These are phyloP conservation scores for Cutaneotrichosporon sp. DNA, from an alignment of 1,284 basidiomycete species.

Conservation along the genomic window DNA sequence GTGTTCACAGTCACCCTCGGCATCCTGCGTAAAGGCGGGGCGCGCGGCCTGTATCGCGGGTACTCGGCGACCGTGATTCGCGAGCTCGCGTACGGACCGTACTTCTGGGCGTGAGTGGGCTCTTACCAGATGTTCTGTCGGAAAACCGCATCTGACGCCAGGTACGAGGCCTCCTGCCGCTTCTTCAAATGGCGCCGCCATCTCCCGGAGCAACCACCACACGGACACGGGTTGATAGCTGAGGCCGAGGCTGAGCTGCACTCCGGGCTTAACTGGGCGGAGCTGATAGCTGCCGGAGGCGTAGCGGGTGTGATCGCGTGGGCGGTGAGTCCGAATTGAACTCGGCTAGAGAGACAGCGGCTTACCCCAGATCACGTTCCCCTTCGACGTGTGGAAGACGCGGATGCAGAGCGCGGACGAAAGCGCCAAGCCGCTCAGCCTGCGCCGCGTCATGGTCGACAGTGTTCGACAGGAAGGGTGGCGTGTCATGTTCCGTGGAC, in stretches of 20 bases:
- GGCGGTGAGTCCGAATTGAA: conserved; percentile 40
- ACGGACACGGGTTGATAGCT: conserved; percentile 51
- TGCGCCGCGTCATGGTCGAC: conserved; percentile 47
- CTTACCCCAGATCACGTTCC: conserved; percentile 63
- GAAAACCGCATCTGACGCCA: conserved; percentile 13
- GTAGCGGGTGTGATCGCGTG: conserved; percentile 63
- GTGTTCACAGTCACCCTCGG: conserved; percentile 58
- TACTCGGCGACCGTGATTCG: conserved; percentile 67
- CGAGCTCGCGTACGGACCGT: conserved; percentile 76
- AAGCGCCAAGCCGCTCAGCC: conserved; percentile 15
- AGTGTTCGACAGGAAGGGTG: conserved; percentile 67
- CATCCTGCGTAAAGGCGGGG: conserved; percentile 61
- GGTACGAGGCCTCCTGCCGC: conserved; percentile 72
- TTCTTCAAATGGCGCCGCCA: conserved; percentile 54
- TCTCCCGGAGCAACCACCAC: conserved; percentile 17
- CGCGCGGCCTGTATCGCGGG: conserved; percentile 74
- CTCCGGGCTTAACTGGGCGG: conserved; percentile 60
- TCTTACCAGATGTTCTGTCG: neutral
- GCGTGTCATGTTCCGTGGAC: conserved; percentile 68
- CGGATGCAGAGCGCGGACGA: conserved; percentile 67
- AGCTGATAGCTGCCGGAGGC: conserved; percentile 71
- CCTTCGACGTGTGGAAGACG: conserved; percentile 82
- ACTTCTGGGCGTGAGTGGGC: conserved; percentile 67
- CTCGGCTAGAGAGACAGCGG: neutral
- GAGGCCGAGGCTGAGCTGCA: conserved; percentile 57